Evolutionary conservation across 2,329 filamentous ascomycete species (phyloP).

Genomic region (Sarocladium oryzae): DNA sequence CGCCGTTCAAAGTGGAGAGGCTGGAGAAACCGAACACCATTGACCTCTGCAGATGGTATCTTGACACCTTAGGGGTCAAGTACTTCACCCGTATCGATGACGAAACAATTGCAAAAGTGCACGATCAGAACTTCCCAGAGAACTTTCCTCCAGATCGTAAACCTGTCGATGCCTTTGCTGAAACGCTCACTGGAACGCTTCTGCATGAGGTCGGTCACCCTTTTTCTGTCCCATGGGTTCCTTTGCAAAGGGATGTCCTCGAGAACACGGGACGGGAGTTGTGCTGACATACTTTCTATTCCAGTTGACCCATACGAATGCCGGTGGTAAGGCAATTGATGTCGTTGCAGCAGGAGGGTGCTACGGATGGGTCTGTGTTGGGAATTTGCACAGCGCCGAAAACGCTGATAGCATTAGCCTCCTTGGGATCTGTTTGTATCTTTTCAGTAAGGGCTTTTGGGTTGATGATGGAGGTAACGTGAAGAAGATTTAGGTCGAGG

Average conservation of each 20-base stretch:
- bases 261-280: too few relatives aligned
- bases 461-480: background rate
- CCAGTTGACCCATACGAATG: background rate
- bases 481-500: background rate
- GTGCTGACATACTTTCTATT: too few relatives aligned
- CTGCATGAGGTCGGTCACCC: background rate
- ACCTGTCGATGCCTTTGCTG: background rate
- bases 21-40: background rate
- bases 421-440: background rate
- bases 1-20: background rate
- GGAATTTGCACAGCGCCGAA: background rate
- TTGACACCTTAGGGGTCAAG: background rate
- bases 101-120: background rate
- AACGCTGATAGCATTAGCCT: background rate
- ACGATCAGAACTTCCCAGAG: background rate
- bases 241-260: too few relatives aligned
- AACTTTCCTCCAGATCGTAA: background rate
- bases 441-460: background rate
- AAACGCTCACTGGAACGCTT: background rate
- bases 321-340: background rate
- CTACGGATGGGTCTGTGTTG: background rate
- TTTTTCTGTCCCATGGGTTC: background rate
- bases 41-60: background rate
- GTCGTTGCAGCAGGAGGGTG: background rate
- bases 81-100: background rate